These are phyloP conservation scores for Barnettozyma siamensis DNA, from an alignment of 805 yeast genomes.

Conservation along the genomic window DNA sequence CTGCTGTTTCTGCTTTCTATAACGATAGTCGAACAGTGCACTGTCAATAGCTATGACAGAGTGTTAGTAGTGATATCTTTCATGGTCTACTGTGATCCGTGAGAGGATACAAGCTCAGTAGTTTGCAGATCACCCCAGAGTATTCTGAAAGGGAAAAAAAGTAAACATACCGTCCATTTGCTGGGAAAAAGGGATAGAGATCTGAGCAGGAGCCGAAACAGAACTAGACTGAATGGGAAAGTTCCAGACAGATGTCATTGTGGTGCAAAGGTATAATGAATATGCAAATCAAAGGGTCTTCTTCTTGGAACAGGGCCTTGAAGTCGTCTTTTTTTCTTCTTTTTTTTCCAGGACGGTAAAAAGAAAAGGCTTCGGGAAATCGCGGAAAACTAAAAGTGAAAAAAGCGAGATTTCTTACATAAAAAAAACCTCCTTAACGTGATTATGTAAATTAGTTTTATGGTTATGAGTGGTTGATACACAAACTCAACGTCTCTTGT, in stretches of 20 bases:
- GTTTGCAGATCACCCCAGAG: conserved; percentile 3
- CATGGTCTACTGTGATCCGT: too few relatives aligned
- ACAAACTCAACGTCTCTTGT: conserved; percentile 30
- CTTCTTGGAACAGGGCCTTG: neutral
- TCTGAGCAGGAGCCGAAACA: neutral
- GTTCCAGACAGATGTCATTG: conserved; percentile 4
- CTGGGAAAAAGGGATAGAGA: conserved; percentile 4
- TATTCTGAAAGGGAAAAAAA: neutral
- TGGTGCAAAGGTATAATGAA: neutral
- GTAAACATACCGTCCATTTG: conserved; percentile 7
- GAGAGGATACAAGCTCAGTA: too few relatives aligned
- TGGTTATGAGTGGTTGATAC: too few relatives aligned
- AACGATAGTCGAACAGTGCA: conserved; percentile 22
- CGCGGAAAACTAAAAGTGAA: too few relatives aligned
- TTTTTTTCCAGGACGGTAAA: neutral
- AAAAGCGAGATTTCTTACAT: too few relatives aligned
- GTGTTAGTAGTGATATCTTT: conserved; percentile 5
- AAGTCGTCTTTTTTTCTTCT: neutral
- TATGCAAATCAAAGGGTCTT: neutral
- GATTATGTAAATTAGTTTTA: too few relatives aligned
- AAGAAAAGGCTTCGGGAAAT: too few relatives aligned
- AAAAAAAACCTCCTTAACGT: too few relatives aligned
- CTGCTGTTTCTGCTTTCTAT: conserved; percentile 18
- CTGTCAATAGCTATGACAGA: conserved; percentile 18
- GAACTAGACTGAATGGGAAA: neutral